Conservation (phyloP, 2,329 filamentous ascomycete genomes). For the Arthrobotrys conoides region DNA sequence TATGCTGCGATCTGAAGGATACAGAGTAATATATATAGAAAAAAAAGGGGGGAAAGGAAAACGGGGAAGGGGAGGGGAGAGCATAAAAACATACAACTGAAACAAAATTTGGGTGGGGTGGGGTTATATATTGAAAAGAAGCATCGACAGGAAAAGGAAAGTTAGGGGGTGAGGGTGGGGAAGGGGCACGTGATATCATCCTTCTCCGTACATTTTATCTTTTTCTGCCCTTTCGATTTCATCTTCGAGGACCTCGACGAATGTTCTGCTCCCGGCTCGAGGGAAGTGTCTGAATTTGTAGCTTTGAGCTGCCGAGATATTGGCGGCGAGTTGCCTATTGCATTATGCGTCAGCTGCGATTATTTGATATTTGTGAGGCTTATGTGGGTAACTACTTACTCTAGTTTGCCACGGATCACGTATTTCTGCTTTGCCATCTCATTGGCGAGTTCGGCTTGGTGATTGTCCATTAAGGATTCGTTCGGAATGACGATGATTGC, state of each 20-base stretch:
- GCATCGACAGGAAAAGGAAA: not conserved
- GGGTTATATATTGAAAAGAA: slow-evolving; percentile 16
- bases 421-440: slow-evolving; percentile 82
- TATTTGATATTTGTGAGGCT: no score
- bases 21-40: not conserved
- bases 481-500: slow-evolving; percentile 94
- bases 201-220: slow-evolving; percentile 60
- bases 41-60: not conserved
- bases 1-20: not conserved
- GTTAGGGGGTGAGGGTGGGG: not conserved
- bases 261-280: slow-evolving; percentile 65
- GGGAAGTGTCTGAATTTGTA: slow-evolving; percentile 62
- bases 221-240: slow-evolving; percentile 64
- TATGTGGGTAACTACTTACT: slow-evolving; percentile 69
- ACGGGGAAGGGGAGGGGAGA: not conserved
- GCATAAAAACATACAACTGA: no score
- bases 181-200: not conserved
- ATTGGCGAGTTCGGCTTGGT: slow-evolving; percentile 87
- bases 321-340: slow-evolving; percentile 34
- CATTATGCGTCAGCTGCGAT: not conserved
- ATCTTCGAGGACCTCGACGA: slow-evolving; percentile 67
- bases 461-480: slow-evolving; percentile 83
- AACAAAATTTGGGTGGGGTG: not conserved
- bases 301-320: slow-evolving; percentile 54
- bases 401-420: slow-evolving; percentile 78